Percentiles rank a stretch among this genome's conserved stretches.
Evolutionary conservation across 2,329 filamentous ascomycete genomes (phyloP).

Genomic region (Arthroderma sp.): DNA sequence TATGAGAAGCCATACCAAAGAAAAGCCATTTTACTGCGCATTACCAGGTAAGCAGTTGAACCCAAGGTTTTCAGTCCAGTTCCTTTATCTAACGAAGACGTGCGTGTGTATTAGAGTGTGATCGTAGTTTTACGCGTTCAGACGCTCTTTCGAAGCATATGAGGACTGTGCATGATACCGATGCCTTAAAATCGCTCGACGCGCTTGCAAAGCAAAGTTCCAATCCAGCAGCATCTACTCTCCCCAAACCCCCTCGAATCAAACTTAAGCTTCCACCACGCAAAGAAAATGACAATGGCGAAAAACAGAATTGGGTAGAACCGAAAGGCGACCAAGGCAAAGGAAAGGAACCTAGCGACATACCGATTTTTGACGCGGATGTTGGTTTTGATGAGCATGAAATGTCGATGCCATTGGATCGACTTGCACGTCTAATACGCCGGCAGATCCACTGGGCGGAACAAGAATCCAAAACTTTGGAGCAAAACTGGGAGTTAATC

Average conservation of each 20-base stretch:
- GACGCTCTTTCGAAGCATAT: slow-evolving; percentile 96
- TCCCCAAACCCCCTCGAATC: slow-evolving; percentile 30
- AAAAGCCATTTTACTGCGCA: slow-evolving; percentile 97
- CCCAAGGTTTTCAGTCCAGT: background rate
- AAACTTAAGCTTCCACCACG: slow-evolving; percentile 32
- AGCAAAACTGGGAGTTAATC: slow-evolving; percentile 30
- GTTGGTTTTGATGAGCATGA: slow-evolving; percentile 36
- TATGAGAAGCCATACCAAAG: slow-evolving; percentile 93
- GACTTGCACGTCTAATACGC: slow-evolving; percentile 36
- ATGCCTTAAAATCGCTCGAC: slow-evolving; percentile 63
- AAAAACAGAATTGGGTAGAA: slow-evolving; percentile 17
- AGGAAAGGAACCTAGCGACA: slow-evolving; percentile 27
- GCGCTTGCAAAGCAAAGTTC: slow-evolving; percentile 31
- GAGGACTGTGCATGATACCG: slow-evolving; percentile 95
- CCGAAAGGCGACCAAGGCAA: slow-evolving; percentile 21
- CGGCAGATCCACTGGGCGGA: slow-evolving; percentile 39
- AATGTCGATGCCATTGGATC: slow-evolving; percentile 29
- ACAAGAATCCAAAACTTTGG: slow-evolving; percentile 31
- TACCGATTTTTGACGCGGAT: slow-evolving; percentile 27
- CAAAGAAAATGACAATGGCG: slow-evolving; percentile 20
- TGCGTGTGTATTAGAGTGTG: slow-evolving; percentile 59
- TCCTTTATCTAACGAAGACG: background rate
- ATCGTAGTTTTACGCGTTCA: slow-evolving; percentile 88
- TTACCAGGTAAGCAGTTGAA: slow-evolving; percentile 57
- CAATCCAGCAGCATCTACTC: slow-evolving; percentile 18